Percentiles rank a stretch among this genome's conserved stretches.
These are phyloP conservation scores for Candida chauliodis DNA, from an alignment of 805 yeast genomes.

Conservation along the genomic window DNA sequence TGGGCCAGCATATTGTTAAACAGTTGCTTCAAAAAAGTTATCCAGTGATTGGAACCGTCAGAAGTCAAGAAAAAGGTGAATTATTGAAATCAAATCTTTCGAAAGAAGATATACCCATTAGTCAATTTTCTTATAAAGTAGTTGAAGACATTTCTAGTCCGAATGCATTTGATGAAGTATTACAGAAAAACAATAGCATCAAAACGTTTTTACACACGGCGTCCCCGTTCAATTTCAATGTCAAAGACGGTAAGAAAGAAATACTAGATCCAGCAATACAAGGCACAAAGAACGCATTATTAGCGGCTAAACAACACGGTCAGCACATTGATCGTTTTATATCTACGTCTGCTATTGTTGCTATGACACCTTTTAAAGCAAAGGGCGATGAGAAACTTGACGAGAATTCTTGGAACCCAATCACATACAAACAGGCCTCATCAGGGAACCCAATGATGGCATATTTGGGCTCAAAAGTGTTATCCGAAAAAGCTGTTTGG, in stretches of 20 bases:
- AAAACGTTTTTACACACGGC: slow-evolving; percentile 40
- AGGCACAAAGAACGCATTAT: slow-evolving; percentile 49
- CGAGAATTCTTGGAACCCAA: slow-evolving; percentile 36
- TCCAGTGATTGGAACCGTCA: slow-evolving; percentile 49
- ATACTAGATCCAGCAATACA: slow-evolving; percentile 29
- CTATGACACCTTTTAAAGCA: background rate
- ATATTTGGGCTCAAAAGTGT: slow-evolving; percentile 36
- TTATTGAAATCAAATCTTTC: slow-evolving; percentile 27
- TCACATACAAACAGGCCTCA: slow-evolving; percentile 22
- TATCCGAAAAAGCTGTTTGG: slow-evolving; percentile 32
- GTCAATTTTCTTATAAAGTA: slow-evolving; percentile 20
- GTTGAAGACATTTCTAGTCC: slow-evolving; percentile 27
- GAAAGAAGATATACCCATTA: slow-evolving; percentile 13
- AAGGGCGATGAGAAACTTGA: slow-evolving; percentile 17
- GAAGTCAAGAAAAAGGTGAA: slow-evolving; percentile 45
- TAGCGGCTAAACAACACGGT: slow-evolving; percentile 41
- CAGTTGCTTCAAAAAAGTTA: slow-evolving; percentile 39
- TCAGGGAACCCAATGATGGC: slow-evolving; percentile 22
- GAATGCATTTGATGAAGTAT: slow-evolving; percentile 48
- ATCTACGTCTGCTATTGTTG: slow-evolving; percentile 45
- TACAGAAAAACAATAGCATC: slow-evolving; percentile 39
- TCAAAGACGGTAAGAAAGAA: slow-evolving; percentile 17
- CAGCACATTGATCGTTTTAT: slow-evolving; percentile 46
- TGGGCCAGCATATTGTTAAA: slow-evolving; percentile 49
- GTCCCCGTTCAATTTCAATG: slow-evolving; percentile 21